phyloP scores from a whole-genome alignment of 2,329 filamentous ascomycete species.

The Phialocephala subalpina region DNA sequence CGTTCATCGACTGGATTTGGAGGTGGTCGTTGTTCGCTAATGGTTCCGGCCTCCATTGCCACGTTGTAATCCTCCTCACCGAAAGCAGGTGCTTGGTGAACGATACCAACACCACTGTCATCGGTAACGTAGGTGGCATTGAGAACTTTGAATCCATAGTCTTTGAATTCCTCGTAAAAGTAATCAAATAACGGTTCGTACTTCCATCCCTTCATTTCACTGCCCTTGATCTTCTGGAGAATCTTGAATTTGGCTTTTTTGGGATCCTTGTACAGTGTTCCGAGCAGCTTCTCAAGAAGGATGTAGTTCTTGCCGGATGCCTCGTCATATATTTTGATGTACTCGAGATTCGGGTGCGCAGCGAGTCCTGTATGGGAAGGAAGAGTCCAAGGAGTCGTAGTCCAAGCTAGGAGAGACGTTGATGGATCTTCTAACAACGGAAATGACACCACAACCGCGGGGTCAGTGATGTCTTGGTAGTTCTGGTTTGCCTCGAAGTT shows the following conservation, averaged over 20 bases:
- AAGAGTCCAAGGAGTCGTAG: constrained; percentile 87
- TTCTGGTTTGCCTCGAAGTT: constrained; percentile 96
- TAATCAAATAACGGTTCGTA: constrained; percentile 92
- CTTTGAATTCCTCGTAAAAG: constrained; percentile 88
- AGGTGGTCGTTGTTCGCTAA: constrained; percentile 79
- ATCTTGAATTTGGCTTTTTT: constrained; percentile 95
- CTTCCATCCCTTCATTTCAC: constrained; percentile 81
- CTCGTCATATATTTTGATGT: constrained; percentile 86
- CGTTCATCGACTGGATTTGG: constrained; percentile 90
- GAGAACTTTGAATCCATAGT: constrained; percentile 81
- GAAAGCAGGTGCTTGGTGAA: constrained; percentile 92
- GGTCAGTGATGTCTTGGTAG: constrained; percentile 92
- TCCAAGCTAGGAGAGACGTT: constrained; percentile 84
- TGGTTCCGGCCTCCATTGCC: constrained; percentile 77
- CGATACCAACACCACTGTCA: constrained; percentile 91
- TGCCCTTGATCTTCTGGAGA: constrained; percentile 80
- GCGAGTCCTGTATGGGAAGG: constrained; percentile 83
- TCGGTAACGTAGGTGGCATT: constrained; percentile 88
- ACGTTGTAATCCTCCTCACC: constrained; percentile 96
- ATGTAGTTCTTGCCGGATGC: constrained; percentile 85
- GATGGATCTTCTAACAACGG: constrained; percentile 80
- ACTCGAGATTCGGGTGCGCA: constrained; percentile 84
- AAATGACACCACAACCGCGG: constrained; percentile 88
- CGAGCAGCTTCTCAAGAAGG: constrained; percentile 81
- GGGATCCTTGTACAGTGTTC: constrained; percentile 89